A percentile compares a stretch with the other conserved stretches of the same genome.
Conservation (phyloP, 495 filamentous ascomycete genomes). For the Stereocaulon alpinum region DNA sequence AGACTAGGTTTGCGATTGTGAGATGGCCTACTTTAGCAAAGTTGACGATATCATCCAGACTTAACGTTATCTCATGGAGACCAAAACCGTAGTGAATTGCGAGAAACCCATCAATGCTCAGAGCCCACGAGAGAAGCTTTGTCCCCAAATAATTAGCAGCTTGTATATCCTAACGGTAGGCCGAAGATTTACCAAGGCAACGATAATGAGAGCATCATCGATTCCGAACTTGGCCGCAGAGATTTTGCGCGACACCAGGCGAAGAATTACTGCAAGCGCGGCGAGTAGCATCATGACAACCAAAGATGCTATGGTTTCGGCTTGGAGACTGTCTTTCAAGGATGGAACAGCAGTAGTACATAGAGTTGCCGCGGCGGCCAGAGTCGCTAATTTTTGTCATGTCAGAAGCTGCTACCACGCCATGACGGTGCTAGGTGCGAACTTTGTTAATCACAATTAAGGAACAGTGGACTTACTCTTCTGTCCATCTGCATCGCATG, state of each 20-base stretch:
- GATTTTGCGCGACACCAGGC: slow-evolving; percentile 9
- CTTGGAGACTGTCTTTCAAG: slow-evolving; percentile 5
- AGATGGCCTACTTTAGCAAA: slow-evolving; percentile 3
- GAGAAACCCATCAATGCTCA: background rate
- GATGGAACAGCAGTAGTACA: background rate
- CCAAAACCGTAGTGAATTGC: slow-evolving; percentile 8
- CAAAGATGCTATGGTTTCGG: background rate
- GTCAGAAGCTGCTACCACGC: background rate
- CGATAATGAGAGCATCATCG: slow-evolving; percentile 7
- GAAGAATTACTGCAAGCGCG: slow-evolving; percentile 1
- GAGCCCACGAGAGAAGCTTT: background rate
- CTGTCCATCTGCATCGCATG: background rate
- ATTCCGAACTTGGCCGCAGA: slow-evolving; percentile 1
- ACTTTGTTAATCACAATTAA: background rate
- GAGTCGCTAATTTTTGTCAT: background rate
- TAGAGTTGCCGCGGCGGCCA: background rate
- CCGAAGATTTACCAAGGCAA: background rate
- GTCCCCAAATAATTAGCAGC: background rate
- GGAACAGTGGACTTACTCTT: background rate
- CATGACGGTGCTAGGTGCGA: background rate
- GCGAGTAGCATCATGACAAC: slow-evolving; percentile 8
- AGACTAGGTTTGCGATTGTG: background rate
- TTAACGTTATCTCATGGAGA: slow-evolving; percentile 1
- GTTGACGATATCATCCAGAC: background rate
- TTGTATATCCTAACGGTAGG: background rate